These are phyloP conservation scores for Quambalaria eucalypti DNA, from an alignment of 1,284 basidiomycete genomes.

Conservation along the genomic window DNA sequence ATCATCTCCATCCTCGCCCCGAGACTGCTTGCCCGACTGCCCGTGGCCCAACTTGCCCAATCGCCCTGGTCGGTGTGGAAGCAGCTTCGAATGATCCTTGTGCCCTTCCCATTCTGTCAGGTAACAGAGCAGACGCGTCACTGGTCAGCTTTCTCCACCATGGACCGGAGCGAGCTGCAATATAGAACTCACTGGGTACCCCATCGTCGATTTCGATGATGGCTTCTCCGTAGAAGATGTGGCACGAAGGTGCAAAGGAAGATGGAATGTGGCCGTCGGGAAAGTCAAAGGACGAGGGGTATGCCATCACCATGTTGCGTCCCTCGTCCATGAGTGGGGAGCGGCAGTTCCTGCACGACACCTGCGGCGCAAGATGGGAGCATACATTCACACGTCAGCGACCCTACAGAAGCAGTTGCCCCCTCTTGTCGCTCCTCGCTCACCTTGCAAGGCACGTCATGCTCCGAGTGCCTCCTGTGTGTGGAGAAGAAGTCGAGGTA, in stretches of 20 bases:
- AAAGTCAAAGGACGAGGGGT: slow-evolving; percentile 19
- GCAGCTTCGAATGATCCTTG: not conserved
- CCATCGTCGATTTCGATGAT: slow-evolving; percentile 24
- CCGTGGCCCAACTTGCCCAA: not conserved
- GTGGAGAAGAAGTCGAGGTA: slow-evolving; percentile 22
- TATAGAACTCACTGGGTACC: slow-evolving; percentile 11
- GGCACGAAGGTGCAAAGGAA: slow-evolving; percentile 15
- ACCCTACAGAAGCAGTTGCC: slow-evolving; percentile 16
- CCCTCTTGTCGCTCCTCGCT: too few species aligned
- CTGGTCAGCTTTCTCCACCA: too few species aligned
- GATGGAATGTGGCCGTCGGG: slow-evolving; percentile 13
- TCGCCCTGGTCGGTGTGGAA: not conserved
- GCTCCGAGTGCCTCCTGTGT: slow-evolving; percentile 12
- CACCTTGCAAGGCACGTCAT: slow-evolving; percentile 22
- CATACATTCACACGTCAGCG: slow-evolving; percentile 6
- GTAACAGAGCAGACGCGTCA: not conserved
- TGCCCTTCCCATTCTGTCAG: not conserved
- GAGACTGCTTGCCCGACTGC: not conserved
- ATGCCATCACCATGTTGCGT: slow-evolving; percentile 15
- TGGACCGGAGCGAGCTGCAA: not conserved
- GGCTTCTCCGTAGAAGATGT: slow-evolving; percentile 22
- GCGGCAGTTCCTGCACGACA: not conserved
- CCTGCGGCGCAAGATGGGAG: not conserved
- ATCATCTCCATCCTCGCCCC: too few species aligned
- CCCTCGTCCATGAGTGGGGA: slow-evolving; percentile 16